Percentiles rank a stretch among this genome's conserved stretches.
Evolutionary conservation across 1,284 basidiomycete species (phyloP).

Genomic region (Cryptococcus maquisensis): DNA sequence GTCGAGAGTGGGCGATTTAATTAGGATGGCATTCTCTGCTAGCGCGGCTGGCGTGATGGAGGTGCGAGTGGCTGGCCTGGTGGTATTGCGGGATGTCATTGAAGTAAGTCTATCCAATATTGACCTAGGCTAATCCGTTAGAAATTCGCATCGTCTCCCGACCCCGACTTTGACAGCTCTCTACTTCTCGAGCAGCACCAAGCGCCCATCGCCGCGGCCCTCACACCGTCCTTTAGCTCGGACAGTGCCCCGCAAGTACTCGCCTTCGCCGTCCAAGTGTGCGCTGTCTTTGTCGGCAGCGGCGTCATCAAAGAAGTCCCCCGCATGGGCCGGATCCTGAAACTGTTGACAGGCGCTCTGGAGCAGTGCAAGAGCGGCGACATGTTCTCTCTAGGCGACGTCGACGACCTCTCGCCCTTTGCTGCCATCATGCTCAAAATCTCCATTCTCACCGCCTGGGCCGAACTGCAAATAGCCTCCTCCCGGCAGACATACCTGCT

Average conservation of each 20-base stretch:
- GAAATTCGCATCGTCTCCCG: slow-evolving; percentile 80
- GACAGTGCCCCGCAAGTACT: slow-evolving; percentile 95
- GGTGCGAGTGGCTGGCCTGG: slow-evolving; percentile 86
- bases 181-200: slow-evolving; percentile 96
- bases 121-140: slow-evolving; percentile 36
- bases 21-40: slow-evolving; percentile 96
- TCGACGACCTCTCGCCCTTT: slow-evolving; percentile 82
- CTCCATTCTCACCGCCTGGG: slow-evolving; percentile 92
- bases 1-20: slow-evolving; percentile 62
- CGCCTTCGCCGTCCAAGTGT: slow-evolving; percentile 85
- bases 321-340: slow-evolving; percentile 91
- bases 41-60: slow-evolving; percentile 93
- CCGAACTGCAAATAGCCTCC: slow-evolving; percentile 80
- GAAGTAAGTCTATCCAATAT: slow-evolving; percentile 56
- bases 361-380: slow-evolving; percentile 82
- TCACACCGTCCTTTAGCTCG: slow-evolving; percentile 93
- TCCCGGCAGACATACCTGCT: slow-evolving; percentile 69
- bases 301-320: slow-evolving; percentile 88
- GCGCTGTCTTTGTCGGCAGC: slow-evolving; percentile 90
- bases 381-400: slow-evolving; percentile 80
- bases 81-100: slow-evolving; percentile 87
- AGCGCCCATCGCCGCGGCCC: slow-evolving; percentile 93
- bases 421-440: slow-evolving; percentile 93
- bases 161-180: slow-evolving; percentile 87
- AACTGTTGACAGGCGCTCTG: slow-evolving; percentile 79